Evolutionary conservation across 306 rosid species (phyloP).

Genomic region (Astragalus glycyphyllos): DNA sequence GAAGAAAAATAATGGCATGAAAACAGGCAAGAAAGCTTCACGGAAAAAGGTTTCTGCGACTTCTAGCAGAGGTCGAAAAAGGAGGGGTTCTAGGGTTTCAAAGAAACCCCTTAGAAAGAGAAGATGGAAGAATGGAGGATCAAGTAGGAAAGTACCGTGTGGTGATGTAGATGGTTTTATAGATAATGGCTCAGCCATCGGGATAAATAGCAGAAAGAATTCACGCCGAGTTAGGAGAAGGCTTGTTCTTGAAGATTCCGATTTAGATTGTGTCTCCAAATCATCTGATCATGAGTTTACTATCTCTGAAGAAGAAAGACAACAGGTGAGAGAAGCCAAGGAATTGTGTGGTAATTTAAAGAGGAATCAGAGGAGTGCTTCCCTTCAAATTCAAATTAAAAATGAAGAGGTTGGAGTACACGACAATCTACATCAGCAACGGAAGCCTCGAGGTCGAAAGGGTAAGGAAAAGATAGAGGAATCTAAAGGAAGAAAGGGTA

Average conservation of each 20-base stretch:
- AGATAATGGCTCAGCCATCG: constrained; percentile 44
- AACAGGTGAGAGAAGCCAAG: constrained; percentile 90
- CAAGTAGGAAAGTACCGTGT: constrained; percentile 48
- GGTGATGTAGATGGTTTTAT: constrained; percentile 55
- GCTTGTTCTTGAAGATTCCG: constrained; percentile 39
- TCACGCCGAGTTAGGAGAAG: constrained; percentile 52
- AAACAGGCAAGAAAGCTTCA: constrained; percentile 51
- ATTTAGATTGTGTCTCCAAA: constrained; percentile 64
- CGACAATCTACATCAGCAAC: constrained; percentile 47
- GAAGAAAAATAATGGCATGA: constrained; percentile 56
- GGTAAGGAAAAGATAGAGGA: constrained; percentile 95
- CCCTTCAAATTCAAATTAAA: constrained; percentile 44
- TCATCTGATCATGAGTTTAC: constrained; percentile 76
- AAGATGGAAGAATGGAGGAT: constrained; percentile 54
- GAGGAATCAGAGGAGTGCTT: constrained; percentile 61
- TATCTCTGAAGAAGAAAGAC: constrained; percentile 98
- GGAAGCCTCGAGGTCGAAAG: constrained; percentile 68
- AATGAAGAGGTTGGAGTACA: constrained; percentile 46
- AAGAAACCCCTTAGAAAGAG: constrained; percentile 70
- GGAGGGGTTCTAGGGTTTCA: constrained; percentile 55
- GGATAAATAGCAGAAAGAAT: constrained; percentile 48
- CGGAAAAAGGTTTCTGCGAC: constrained; percentile 50
- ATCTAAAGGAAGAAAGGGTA: constrained; percentile 60
- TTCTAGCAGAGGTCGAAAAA: constrained; percentile 53
- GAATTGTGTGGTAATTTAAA: constrained; percentile 58